These are phyloP conservation scores for Stylosanthes scabra DNA, from an alignment of 331 rosid species.

Conservation along the genomic window DNA sequence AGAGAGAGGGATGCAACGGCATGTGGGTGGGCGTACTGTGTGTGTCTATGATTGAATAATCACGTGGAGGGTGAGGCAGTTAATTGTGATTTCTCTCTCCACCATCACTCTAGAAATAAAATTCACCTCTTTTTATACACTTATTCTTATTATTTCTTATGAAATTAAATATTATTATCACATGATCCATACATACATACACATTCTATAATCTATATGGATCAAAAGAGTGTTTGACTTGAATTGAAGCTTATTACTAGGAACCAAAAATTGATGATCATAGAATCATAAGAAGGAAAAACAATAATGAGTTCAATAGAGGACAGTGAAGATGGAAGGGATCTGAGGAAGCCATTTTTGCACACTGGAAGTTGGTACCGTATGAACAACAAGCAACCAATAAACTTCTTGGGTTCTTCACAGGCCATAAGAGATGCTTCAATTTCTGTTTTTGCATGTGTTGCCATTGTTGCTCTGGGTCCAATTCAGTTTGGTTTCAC, in stretches of 20 bases:
- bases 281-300: conserved; percentile 5
- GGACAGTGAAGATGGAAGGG: conserved; percentile 82
- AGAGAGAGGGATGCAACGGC: too few species aligned
- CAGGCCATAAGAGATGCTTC: conserved; percentile 82
- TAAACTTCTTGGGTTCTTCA: conserved; percentile 72
- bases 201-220: background rate
- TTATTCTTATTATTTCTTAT: background rate
- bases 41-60: too few species aligned
- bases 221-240: background rate
- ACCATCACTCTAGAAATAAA: too few species aligned
- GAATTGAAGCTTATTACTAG: background rate
- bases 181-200: background rate
- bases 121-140: background rate
- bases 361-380: conserved; percentile 99
- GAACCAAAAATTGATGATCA: background rate
- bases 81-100: too few species aligned
- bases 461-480: conserved; percentile 93
- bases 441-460: conserved; percentile 87
- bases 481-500: conserved; percentile 99
- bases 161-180: background rate
- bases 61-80: too few species aligned
- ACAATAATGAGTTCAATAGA: conserved; percentile 80
- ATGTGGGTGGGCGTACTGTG: too few species aligned
- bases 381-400: conserved; percentile 72
- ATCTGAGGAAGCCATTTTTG: conserved; percentile 86